phyloP scores from a whole-genome alignment of 2,329 filamentous ascomycete species.

The Cladosporium sp. region DNA sequence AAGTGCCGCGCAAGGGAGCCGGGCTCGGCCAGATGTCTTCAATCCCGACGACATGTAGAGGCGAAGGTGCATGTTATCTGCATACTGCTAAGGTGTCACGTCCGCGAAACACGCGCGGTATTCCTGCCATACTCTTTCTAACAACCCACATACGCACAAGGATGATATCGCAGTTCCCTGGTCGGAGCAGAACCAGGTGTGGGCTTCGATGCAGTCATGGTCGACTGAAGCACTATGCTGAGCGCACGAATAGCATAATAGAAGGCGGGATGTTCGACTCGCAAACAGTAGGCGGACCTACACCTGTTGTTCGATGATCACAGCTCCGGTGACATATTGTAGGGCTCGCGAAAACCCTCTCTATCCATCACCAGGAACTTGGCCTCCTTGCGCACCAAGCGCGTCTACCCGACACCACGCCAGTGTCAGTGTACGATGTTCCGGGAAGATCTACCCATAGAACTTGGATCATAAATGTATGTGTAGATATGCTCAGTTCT shows the following conservation, averaged over 20 bases:
- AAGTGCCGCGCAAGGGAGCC: constrained; percentile 18
- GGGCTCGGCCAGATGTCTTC: constrained; percentile 32
- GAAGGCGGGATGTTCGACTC: background rate
- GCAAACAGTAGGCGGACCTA: background rate
- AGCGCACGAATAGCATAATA: background rate
- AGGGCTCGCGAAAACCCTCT: background rate
- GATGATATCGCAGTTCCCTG: background rate
- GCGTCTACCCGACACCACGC: background rate
- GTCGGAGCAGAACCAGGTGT: background rate
- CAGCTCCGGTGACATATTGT: background rate
- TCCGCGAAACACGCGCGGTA: background rate
- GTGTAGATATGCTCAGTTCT: background rate
- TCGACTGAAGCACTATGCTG: background rate
- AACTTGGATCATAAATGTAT: background rate
- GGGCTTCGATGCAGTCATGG: background rate
- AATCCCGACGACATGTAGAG: constrained; percentile 36
- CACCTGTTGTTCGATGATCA: background rate
- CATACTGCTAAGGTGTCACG: background rate
- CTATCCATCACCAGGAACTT: background rate
- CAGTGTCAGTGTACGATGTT: background rate
- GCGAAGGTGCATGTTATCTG: background rate
- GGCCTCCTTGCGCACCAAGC: background rate
- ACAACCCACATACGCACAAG: background rate
- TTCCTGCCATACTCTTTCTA: background rate
- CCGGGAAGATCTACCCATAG: background rate